phyloP scores from a whole-genome alignment of 2,329 filamentous ascomycete genomes.

The Epichloe baconii region DNA sequence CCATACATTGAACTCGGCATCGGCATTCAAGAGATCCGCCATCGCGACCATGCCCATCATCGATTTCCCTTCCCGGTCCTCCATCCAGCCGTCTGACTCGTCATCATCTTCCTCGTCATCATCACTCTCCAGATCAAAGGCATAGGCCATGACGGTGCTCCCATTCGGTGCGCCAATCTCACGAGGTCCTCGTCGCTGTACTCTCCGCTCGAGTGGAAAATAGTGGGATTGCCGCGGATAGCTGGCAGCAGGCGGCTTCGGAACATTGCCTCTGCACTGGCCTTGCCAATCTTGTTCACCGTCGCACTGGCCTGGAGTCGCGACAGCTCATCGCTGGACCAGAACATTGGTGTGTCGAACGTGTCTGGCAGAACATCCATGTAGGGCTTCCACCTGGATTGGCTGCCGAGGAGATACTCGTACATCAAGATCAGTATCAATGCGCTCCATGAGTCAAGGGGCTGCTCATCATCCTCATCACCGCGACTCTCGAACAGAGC shows the following conservation, averaged over 20 bases:
- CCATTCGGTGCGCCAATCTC: constrained; percentile 61
- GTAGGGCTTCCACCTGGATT: constrained; percentile 65
- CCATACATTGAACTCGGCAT: constrained; percentile 71
- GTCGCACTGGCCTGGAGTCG: constrained; percentile 68
- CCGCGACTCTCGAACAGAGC: constrained; percentile 33
- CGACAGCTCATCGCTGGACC: constrained; percentile 55
- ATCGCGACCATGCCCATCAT: constrained; percentile 81
- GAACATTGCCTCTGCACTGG: constrained; percentile 59
- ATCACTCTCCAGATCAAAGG: constrained; percentile 61
- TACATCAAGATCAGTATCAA: constrained; percentile 71
- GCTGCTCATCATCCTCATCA: constrained; percentile 21
- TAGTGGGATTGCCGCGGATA: constrained; percentile 28
- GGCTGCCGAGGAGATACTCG: constrained; percentile 46
- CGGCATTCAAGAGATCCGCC: constrained; percentile 80
- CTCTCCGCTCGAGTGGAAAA: constrained; percentile 27
- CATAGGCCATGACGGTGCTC: constrained; percentile 83
- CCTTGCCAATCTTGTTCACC: constrained; percentile 62
- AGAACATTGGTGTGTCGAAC: constrained; percentile 89
- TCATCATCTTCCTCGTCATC: constrained; percentile 44
- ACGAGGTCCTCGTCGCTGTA: constrained; percentile 33
- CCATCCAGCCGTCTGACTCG: constrained; percentile 51
- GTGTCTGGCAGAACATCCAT: constrained; percentile 56
- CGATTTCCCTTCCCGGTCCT: constrained; percentile 43
- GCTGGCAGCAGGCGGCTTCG: constrained; percentile 37
- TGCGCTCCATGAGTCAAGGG: constrained; percentile 40